Conservation (phyloP, 2,329 filamentous ascomycete genomes). For the Ascochyta pisi region DNA sequence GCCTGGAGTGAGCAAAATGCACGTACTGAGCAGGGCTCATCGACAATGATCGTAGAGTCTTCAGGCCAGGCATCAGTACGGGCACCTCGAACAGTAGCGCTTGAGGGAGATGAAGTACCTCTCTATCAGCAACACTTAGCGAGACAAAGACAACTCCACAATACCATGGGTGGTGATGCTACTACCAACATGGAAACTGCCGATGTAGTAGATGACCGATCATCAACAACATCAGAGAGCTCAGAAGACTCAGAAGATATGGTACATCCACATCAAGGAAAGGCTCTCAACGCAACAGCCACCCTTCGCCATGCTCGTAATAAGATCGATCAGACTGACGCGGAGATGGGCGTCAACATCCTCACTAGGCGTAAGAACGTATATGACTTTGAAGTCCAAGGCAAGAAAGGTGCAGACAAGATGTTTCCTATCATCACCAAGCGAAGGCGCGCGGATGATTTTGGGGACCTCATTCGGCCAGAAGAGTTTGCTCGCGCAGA, state of each 20-base stretch:
- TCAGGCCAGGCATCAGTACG: slow-evolving; percentile 56
- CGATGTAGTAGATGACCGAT: slow-evolving; percentile 81
- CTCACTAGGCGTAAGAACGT: slow-evolving; percentile 86
- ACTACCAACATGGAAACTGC: slow-evolving; percentile 72
- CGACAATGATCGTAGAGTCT: slow-evolving; percentile 68
- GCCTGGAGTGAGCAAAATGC: slow-evolving; percentile 45
- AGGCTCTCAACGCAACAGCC: slow-evolving; percentile 86
- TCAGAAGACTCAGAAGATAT: slow-evolving; percentile 83
- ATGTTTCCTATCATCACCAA: slow-evolving; percentile 89
- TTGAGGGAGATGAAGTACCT: slow-evolving; percentile 77
- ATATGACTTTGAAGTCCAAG: slow-evolving; percentile 91
- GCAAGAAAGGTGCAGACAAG: slow-evolving; percentile 89
- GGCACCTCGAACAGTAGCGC: slow-evolving; percentile 61
- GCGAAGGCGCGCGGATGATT: slow-evolving; percentile 83
- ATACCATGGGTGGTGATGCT: slow-evolving; percentile 72
- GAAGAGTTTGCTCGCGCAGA: slow-evolving; percentile 95
- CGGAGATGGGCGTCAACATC: slow-evolving; percentile 90
- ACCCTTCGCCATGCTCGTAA: slow-evolving; percentile 79
- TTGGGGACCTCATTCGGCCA: slow-evolving; percentile 89
- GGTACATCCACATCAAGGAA: slow-evolving; percentile 78
- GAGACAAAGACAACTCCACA: slow-evolving; percentile 84
- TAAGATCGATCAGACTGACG: slow-evolving; percentile 84
- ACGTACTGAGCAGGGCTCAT: slow-evolving; percentile 32
- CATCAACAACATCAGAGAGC: slow-evolving; percentile 82
- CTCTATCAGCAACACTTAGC: slow-evolving; percentile 93